Evolutionary conservation across 345 rosid species (phyloP).

Genomic region (Salix viminalis): DNA sequence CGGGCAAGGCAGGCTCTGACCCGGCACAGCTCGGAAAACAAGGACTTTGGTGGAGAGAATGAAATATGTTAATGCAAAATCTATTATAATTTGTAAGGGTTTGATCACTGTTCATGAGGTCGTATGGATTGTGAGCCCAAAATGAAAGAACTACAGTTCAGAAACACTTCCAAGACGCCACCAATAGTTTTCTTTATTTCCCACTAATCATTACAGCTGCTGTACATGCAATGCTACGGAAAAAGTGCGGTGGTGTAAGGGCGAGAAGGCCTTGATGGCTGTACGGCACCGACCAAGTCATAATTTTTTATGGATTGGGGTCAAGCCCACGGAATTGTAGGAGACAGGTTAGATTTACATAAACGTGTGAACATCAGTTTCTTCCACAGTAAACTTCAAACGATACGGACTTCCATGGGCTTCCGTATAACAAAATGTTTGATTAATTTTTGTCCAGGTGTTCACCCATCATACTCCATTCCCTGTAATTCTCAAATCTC

Average conservation of each 20-base stretch:
- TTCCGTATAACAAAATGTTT: conserved; percentile 9
- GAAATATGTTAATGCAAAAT: neutral
- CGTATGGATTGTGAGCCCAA: neutral
- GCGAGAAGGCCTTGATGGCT: conserved; percentile 18
- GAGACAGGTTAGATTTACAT: conserved; percentile 12
- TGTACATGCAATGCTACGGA: neutral
- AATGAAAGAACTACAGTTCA: neutral
- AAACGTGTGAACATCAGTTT: conserved; percentile 13
- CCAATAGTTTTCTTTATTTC: neutral
- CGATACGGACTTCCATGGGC: conserved; percentile 9
- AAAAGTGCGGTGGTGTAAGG: neutral
- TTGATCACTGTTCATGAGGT: neutral
- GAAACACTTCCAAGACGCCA: neutral
- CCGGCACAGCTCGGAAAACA: conserved; percentile 40
- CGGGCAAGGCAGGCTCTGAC: conserved; percentile 69
- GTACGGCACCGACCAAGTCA: conserved; percentile 32
- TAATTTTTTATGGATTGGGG: conserved; percentile 6
- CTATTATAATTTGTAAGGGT: neutral
- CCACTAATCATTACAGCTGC: conserved; percentile 10
- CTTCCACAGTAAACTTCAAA: conserved; percentile 3
- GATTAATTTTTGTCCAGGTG: conserved; percentile 1
- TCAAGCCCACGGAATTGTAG: conserved; percentile 7
- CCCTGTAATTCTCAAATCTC: conserved; percentile 35
- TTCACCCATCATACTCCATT: conserved; percentile 3
- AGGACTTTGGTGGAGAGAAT: conserved; percentile 35